phyloP scores from a whole-genome alignment of 495 filamentous ascomycete species.

The Trichoderma virens region DNA sequence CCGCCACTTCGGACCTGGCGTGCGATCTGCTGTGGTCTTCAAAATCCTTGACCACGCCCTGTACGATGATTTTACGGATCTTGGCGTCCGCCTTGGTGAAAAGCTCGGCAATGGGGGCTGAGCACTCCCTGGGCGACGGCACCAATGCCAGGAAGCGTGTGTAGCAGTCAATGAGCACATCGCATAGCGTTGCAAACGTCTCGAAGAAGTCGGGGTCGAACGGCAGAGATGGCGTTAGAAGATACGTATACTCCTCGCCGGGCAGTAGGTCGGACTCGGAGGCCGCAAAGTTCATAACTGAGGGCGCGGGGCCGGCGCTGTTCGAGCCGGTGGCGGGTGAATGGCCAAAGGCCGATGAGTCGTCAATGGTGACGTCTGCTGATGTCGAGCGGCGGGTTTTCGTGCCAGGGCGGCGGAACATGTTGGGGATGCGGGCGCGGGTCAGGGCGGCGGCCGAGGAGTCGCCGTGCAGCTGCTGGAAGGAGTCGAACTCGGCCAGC shows the following conservation, averaged over 20 bases:
- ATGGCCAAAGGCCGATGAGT: constrained; percentile 25
- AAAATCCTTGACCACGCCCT: constrained; percentile 81
- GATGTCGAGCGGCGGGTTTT: constrained; percentile 16
- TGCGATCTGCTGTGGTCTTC: constrained; percentile 73
- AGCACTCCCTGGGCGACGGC: constrained; percentile 54
- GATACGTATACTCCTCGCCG: constrained; percentile 78
- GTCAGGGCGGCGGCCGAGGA: constrained; percentile 66
- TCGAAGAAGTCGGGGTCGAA: constrained; percentile 98
- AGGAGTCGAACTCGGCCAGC: constrained; percentile 85
- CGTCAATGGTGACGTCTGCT: constrained; percentile 14
- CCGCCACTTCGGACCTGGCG: constrained; percentile 70
- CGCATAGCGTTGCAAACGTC: constrained; percentile 94
- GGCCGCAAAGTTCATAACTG: constrained; percentile 38
- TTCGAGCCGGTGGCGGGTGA: constrained; percentile 31
- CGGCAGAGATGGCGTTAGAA: constrained; percentile 84
- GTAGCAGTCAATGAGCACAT: constrained; percentile 91
- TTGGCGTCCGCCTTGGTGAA: constrained; percentile 85
- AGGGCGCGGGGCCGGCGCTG: constrained; percentile 21
- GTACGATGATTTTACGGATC: constrained; percentile 78
- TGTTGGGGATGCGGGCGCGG: constrained; percentile 71
- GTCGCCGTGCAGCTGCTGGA: constrained; percentile 75
- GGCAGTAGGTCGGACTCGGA: constrained; percentile 43
- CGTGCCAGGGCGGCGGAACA: constrained; percentile 70
- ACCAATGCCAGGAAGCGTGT: constrained; percentile 66
- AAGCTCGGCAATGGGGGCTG: constrained; percentile 58